A percentile compares a stretch with the other conserved stretches of the same genome.
Conservation (phyloP, 73 alveolate species). For the Symbiodinium natans region DNA sequence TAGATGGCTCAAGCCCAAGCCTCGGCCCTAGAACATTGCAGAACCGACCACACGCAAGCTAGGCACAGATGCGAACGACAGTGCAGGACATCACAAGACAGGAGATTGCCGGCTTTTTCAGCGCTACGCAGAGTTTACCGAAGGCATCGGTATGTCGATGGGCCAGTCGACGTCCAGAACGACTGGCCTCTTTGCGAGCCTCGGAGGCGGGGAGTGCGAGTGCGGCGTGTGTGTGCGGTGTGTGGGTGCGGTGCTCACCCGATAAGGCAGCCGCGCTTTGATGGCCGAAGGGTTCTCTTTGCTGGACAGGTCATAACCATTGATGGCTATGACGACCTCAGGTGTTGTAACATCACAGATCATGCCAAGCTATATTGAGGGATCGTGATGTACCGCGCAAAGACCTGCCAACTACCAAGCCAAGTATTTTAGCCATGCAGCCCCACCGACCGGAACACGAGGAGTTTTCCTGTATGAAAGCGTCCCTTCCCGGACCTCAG, state of each 20-base stretch:
- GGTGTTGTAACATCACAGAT: neutral
- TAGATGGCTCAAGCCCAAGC: too few relatives aligned
- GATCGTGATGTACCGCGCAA: too few relatives aligned
- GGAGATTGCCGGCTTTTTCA: neutral
- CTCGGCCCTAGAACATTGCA: too few relatives aligned
- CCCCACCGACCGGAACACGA: constrained; percentile 73
- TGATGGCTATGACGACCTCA: constrained; percentile 77
- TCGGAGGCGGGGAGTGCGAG: neutral
- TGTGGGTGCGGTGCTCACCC: too few relatives aligned
- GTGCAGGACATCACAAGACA: too few relatives aligned
- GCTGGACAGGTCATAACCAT: constrained; percentile 85
- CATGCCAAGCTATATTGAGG: too few relatives aligned
- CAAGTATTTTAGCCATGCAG: neutral
- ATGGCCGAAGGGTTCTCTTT: constrained; percentile 66
- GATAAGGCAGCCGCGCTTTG: constrained; percentile 24
- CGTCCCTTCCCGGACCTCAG: constrained; percentile 81
- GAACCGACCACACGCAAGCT: too few relatives aligned
- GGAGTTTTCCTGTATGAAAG: constrained; percentile 67
- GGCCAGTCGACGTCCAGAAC: constrained; percentile 90
- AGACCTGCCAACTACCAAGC: too few relatives aligned
- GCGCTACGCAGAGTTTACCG: constrained; percentile 45
- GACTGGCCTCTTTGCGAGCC: constrained; percentile 83
- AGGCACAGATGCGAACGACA: too few relatives aligned
- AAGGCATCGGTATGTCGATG: constrained; percentile 67
- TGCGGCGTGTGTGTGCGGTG: too few relatives aligned